phyloP scores from a whole-genome alignment of 2,329 filamentous ascomycete species.

The Aspergillus cejpii region DNA sequence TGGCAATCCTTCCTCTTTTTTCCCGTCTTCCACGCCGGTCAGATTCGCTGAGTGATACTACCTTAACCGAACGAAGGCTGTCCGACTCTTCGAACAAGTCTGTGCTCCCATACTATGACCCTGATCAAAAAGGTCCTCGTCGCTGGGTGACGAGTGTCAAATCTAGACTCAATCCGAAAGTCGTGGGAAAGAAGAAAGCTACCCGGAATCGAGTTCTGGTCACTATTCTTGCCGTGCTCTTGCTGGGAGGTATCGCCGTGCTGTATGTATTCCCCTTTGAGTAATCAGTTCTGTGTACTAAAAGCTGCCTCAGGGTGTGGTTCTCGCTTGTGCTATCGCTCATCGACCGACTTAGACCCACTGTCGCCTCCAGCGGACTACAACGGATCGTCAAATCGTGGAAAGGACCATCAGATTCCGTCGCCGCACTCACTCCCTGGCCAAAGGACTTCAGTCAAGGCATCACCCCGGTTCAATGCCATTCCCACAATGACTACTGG shows the following conservation, averaged over 20 bases:
- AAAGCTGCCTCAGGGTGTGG: background rate
- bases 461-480: conserved; percentile 16
- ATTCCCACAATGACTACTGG: conserved; percentile 44
- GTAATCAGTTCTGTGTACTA: background rate
- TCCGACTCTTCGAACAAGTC: background rate
- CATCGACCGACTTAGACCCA: background rate
- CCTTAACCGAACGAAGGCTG: background rate
- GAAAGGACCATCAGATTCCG: background rate
- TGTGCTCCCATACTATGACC: background rate
- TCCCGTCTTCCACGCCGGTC: background rate
- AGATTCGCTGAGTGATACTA: background rate
- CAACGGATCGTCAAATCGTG: background rate
- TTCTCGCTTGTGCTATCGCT: background rate
- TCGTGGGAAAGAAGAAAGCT: background rate
- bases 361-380: background rate
- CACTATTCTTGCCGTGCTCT: background rate
- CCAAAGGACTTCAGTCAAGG: background rate
- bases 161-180: background rate
- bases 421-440: background rate
- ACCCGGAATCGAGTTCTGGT: background rate
- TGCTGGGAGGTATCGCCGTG: background rate
- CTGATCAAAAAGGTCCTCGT: background rate
- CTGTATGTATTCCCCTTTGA: background rate
- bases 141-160: background rate
- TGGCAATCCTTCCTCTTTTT: background rate